A percentile compares a stretch with the other conserved stretches of the same genome.
These are phyloP conservation scores for Fusarium austroafricanum DNA, from an alignment of 2,329 filamentous ascomycete genomes.

Conservation along the genomic window DNA sequence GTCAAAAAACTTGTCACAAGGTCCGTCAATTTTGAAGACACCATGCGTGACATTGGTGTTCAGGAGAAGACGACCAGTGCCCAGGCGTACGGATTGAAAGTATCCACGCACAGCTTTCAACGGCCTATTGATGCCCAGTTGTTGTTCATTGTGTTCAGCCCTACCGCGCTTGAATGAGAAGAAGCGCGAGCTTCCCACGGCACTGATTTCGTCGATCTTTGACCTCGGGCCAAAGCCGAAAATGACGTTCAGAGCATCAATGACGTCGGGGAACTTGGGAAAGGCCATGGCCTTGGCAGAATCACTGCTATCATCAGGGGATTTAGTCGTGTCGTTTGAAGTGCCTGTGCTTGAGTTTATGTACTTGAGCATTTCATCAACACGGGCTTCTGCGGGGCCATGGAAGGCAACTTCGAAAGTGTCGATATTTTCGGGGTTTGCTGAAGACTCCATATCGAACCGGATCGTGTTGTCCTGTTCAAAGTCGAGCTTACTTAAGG, in stretches of 20 bases:
- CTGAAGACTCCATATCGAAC: conserved; percentile 51
- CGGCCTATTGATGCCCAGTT: conserved; percentile 47
- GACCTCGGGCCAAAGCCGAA: conserved; percentile 59
- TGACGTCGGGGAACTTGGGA: conserved; percentile 60
- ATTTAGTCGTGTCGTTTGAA: conserved; percentile 43
- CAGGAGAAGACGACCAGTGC: conserved; percentile 64
- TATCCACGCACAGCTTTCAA: conserved; percentile 63
- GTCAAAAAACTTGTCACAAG: conserved; percentile 51
- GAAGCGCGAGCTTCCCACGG: conserved; percentile 61
- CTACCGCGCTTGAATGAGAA: conserved; percentile 56
- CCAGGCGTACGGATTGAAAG: conserved; percentile 65
- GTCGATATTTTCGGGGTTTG: conserved; percentile 48
- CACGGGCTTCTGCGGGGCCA: conserved; percentile 52
- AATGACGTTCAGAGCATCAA: conserved; percentile 66
- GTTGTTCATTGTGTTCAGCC: conserved; percentile 33
- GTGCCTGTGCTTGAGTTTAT: conserved; percentile 56
- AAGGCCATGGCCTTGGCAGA: conserved; percentile 48
- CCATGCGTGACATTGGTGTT: conserved; percentile 67
- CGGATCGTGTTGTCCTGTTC: conserved; percentile 47
- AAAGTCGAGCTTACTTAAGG: conserved; percentile 53
- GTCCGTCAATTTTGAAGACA: conserved; percentile 59
- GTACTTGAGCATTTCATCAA: conserved; percentile 59
- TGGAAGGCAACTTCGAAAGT: conserved; percentile 57
- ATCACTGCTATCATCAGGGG: conserved; percentile 6
- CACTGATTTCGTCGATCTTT: conserved; percentile 49